Evolutionary conservation across 2,329 filamentous ascomycete genomes (phyloP), one percentile per base, ranked within the genome.

Genomic region (Microdochium bolleyi): DNA sequence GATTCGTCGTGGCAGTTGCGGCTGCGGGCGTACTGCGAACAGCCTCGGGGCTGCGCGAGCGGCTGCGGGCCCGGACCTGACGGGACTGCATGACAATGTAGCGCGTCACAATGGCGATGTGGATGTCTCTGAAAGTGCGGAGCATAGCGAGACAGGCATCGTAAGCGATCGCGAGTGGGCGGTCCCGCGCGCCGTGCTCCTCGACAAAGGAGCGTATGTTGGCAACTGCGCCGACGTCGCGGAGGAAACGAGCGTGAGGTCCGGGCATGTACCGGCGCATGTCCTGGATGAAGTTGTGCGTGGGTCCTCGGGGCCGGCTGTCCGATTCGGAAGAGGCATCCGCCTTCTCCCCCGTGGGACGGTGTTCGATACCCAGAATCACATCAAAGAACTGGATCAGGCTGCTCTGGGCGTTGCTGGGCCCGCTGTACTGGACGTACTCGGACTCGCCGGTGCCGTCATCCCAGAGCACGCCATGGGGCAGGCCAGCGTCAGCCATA

Each of bases 251-350:
- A 3, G 91, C 87, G 65, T 99, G 94, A 0, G 88, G 83, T 0
- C 91, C 92, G 0, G 94, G 94, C 94, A 99, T 99, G 72, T 99
- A 99, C 48, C 82, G 82, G 54, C 92, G 87, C 94, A 99, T 99
- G 59, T 99, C 94, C 64, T 88, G 84, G 64, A 99, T 92, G 72
- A 99, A 99, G 63, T 94, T 95, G 72, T 96, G 84, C 41, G 80
- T 77, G 4, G 83, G 78, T 24, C 34, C 75, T 72, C 1, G 70
- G 65, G 52, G 72, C 71, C 48, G 24, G 19, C 48, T n/a, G 48
- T 44, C 48, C 21, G 52, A 11, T 3, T 50, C 72, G 13, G 72
- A 69, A 2, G 70, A 64, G 16, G 68, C 61, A 49, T 73, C 73
- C 19, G 73, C 72, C 67, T 80, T 86, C 59, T 89, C 83, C 38